These are phyloP conservation scores for Ascosphaera acerosa DNA, from an alignment of 2,329 filamentous ascomycete genomes.

Conservation along the genomic window DNA sequence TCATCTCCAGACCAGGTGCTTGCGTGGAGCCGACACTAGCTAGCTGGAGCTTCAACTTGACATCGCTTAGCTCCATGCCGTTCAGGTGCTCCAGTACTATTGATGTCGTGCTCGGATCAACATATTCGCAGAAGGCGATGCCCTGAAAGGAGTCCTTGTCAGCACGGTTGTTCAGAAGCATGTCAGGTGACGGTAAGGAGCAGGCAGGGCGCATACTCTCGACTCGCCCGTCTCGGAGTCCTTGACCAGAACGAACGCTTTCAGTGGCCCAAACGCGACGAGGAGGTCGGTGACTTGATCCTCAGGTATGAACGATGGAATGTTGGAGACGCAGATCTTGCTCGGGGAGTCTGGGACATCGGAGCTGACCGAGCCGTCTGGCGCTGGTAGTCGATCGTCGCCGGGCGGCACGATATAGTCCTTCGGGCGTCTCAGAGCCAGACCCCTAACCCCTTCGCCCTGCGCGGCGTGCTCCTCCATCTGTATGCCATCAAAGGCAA, in stretches of 20 bases:
- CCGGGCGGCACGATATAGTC: constrained; percentile 86
- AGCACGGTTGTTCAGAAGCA: constrained; percentile 6
- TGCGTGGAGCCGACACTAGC: constrained; percentile 91
- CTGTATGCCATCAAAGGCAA: constrained; percentile 68
- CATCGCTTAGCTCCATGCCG: constrained; percentile 77
- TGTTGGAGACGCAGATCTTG: constrained; percentile 82
- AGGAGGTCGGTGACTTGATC: constrained; percentile 81
- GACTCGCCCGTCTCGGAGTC: constrained; percentile 69
- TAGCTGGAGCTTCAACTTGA: constrained; percentile 58
- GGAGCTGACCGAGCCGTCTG: constrained; percentile 52
- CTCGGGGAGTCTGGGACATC: constrained; percentile 77
- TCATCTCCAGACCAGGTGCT: constrained; percentile 73
- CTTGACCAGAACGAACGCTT: constrained; percentile 74
- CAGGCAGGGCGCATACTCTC: constrained; percentile 42
- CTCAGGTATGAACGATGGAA: constrained; percentile 67
- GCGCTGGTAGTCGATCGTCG: constrained; percentile 44
- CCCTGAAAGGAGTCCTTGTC: constrained; percentile 35
- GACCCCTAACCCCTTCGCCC: constrained; percentile 12
- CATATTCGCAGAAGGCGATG: constrained; percentile 90
- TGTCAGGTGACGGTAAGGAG: constrained; percentile 5
- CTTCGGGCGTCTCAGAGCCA: constrained; percentile 68
- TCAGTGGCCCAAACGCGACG: constrained; percentile 74
- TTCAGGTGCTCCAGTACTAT: constrained; percentile 79
- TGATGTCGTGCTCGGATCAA: constrained; percentile 46
- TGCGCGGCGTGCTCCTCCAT: constrained; percentile 46